phyloP scores from a whole-genome alignment of 441 rosid genomes.

The Melastoma candidum region DNA sequence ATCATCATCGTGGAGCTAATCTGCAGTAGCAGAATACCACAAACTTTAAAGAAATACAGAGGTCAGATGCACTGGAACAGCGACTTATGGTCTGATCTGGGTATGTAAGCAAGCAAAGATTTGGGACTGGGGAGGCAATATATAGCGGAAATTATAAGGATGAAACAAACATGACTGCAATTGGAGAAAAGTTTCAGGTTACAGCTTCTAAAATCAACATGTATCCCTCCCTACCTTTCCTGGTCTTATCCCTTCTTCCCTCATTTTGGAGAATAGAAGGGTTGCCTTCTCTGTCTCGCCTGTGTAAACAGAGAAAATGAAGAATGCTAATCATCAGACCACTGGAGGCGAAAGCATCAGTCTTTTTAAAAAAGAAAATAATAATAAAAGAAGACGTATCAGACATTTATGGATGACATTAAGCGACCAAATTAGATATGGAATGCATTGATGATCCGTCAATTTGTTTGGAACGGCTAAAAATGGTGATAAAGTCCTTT shows the following conservation, averaged over 20 bases:
- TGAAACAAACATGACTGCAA: too few relatives aligned
- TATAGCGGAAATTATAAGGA: too few relatives aligned
- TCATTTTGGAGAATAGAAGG: conserved; percentile 50
- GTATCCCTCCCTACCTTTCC: conserved; percentile 40
- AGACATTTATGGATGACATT: not conserved
- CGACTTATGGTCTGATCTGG: too few relatives aligned
- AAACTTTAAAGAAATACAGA: not conserved
- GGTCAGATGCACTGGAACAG: too few relatives aligned
- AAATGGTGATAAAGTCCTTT: not conserved
- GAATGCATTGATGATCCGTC: not conserved
- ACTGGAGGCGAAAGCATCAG: too few relatives aligned
- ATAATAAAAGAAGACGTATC: too few relatives aligned
- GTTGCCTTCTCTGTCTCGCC: conserved; percentile 59
- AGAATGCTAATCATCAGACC: too few relatives aligned
- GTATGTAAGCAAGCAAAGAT: too few relatives aligned
- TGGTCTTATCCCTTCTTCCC: conserved; percentile 66
- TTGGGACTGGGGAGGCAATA: too few relatives aligned
- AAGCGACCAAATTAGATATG: not conserved
- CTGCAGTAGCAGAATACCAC: conserved; percentile 30
- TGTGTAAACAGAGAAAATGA: conserved; percentile 26
- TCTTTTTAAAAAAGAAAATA: too few relatives aligned
- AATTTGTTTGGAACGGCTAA: not conserved
- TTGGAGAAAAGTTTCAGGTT: too few relatives aligned
- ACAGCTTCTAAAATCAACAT: conserved; percentile 1
- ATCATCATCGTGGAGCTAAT: conserved; percentile 63